Evolutionary conservation across 176 grass and related monocot species (phyloP).

Genomic region (Zoysia pacifica): DNA sequence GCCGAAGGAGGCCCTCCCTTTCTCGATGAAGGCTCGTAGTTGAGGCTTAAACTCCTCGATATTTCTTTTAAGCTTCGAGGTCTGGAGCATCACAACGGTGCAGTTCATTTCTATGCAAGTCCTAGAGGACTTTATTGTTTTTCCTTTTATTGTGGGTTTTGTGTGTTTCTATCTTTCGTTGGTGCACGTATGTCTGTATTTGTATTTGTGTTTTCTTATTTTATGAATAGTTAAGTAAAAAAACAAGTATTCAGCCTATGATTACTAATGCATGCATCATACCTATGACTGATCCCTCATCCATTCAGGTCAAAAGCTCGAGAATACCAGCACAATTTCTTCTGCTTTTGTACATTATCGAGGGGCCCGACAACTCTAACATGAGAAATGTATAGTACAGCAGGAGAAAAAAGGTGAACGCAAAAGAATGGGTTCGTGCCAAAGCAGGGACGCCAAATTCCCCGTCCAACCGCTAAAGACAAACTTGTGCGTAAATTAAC

Average conservation of each 20-base stretch:
- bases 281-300: background rate
- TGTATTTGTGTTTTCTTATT: too few relatives aligned
- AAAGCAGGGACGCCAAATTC: slow-evolving; percentile 52
- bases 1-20: too few relatives aligned
- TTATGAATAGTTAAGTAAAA: background rate
- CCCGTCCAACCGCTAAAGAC: slow-evolving; percentile 60
- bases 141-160: too few relatives aligned
- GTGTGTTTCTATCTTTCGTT: too few relatives aligned
- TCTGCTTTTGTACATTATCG: background rate
- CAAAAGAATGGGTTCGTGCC: slow-evolving; percentile 29
- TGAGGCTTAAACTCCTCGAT: too few relatives aligned
- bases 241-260: background rate
- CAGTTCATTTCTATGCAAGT: too few relatives aligned
- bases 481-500: slow-evolving; percentile 49
- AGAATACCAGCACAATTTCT: background rate
- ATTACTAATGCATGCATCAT: background rate
- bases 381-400: background rate
- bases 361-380: background rate
- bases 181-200: too few relatives aligned
- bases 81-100: too few relatives aligned
- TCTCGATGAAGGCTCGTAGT: too few relatives aligned
- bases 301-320: background rate
- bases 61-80: too few relatives aligned
- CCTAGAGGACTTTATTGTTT: too few relatives aligned
- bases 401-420: too few relatives aligned